Evolutionary conservation across 2,329 filamentous ascomycete species (phyloP), one percentile per base, ranked within the genome.

Genomic region (Trichoderma sp.): DNA sequence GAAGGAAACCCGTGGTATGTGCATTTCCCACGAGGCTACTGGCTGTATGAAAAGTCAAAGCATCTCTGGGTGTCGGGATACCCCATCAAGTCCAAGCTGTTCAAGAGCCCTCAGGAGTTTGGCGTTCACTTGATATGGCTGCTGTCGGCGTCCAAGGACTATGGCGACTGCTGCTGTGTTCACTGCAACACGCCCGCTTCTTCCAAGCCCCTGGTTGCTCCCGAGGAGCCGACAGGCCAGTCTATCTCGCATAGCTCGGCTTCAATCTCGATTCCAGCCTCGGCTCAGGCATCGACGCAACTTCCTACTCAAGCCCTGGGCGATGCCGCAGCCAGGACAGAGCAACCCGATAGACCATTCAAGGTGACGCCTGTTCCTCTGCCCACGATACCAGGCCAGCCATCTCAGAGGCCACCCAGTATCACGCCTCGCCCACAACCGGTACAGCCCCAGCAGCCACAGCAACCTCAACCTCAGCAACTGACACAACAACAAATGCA

Each of bases 101-200:
- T 80, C 71, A 83, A 81, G 71, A 82, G 80, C 50, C 82, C 83
- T 0, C 81, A 83, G 64, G 83, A 85, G 67, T 83, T 85, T 66
- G 81, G 79, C 5, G 74, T 82, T 9, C 83, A 85, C 67, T 68
- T 83, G 26, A 75, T 85, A 56, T 85, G 82, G 82, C 78, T 85
- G 2, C 73, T 82, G 7, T 82, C 82, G 34, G 70, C 74, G 17
- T 83, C 82, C 15, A 75, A 73, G 66, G 79, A 82, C 69, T 80
- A 81, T 54, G 76, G 71, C 51, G 80, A 84, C 67, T 85, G 83
- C 71, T 82, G 80, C 59, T 85, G 83, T 67, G 77, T 81, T 14
- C 78, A 82, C 55, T 85, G 82, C 72, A 81, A 80, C 63, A 67
- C 74, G 5, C 70, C 73, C 7, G 74, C 57, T 39, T 64, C 68